Evolutionary conservation across 371 early-diverging fungal species (phyloP).

Genomic region (Dinochytrium kinnereticum): DNA sequence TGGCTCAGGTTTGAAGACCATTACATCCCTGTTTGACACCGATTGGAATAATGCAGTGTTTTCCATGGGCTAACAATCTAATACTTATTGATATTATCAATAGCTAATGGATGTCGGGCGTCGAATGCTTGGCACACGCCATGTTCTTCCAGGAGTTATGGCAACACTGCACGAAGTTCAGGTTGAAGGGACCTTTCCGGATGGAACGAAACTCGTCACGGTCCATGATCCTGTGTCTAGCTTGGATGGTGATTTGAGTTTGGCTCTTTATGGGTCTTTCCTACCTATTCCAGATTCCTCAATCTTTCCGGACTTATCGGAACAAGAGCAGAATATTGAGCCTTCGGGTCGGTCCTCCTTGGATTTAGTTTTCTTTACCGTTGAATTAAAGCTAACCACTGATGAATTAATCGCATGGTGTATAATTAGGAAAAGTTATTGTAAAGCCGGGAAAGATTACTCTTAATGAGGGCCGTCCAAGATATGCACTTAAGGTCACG

Average conservation of each 20-base stretch:
- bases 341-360: not conserved
- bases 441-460: constrained; percentile 66
- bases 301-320: constrained; percentile 42
- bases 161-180: constrained; percentile 80
- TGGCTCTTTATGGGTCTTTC: constrained; percentile 87
- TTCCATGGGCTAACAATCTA: not conserved
- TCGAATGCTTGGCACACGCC: constrained; percentile 82
- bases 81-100: not conserved
- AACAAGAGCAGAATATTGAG: constrained; percentile 32
- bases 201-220: constrained; percentile 90
- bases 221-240: constrained; percentile 87
- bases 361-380: not conserved
- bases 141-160: constrained; percentile 76
- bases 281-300: constrained; percentile 73
- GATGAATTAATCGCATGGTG: too few species aligned
- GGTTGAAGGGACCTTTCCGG: constrained; percentile 78
- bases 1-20: constrained; percentile 61
- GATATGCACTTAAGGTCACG: constrained; percentile 72
- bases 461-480: constrained; percentile 72
- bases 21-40: not conserved
- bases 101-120: constrained; percentile 84
- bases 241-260: constrained; percentile 75
- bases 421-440: constrained; percentile 69
- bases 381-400: too few species aligned
- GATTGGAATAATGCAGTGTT: not conserved